Conservation (phyloP, 129 eudicot genomes). For the Deinandra increscens region DNA sequence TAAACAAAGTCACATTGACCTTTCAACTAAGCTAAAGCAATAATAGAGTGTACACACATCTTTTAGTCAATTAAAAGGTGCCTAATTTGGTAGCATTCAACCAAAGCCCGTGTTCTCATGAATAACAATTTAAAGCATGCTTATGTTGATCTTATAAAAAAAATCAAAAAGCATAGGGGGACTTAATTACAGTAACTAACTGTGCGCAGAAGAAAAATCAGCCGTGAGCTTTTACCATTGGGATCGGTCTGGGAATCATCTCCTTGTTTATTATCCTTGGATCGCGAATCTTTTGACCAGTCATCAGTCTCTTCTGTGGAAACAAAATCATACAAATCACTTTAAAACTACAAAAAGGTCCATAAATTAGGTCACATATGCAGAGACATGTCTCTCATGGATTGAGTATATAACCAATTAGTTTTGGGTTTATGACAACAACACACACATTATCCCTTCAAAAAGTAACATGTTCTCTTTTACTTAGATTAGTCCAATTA, state of each 20-base stretch:
- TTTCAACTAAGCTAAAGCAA: not conserved
- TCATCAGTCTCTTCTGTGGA: conserved; percentile 16
- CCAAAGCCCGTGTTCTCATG: conserved; percentile 14
- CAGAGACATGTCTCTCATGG: too few relatives aligned
- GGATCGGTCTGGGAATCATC: conserved; percentile 32
- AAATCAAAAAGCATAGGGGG: not conserved
- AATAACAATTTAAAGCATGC: conserved; percentile 13
- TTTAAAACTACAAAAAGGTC: not conserved
- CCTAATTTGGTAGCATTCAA: conserved; percentile 10
- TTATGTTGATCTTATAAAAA: not conserved
- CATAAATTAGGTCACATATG: not conserved
- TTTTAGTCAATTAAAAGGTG: not conserved
- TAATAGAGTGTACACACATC: not conserved
- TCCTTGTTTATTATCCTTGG: conserved; percentile 40
- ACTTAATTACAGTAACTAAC: not conserved
- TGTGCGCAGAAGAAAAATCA: conserved; percentile 10
- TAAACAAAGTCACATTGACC: conserved; percentile 2
- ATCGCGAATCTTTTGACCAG: conserved; percentile 45
- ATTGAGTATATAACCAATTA: not conserved
- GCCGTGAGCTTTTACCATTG: conserved; percentile 30
- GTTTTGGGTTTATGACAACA: not conserved
- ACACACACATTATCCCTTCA: not conserved
- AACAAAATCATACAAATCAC: not conserved
- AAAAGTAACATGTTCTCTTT: not conserved
- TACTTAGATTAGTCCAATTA: not conserved